A percentile compares a stretch with the other conserved stretches of the same genome.
Conservation (phyloP, 164 flowering plant genomes). For the Magnolia changhungtana region DNA sequence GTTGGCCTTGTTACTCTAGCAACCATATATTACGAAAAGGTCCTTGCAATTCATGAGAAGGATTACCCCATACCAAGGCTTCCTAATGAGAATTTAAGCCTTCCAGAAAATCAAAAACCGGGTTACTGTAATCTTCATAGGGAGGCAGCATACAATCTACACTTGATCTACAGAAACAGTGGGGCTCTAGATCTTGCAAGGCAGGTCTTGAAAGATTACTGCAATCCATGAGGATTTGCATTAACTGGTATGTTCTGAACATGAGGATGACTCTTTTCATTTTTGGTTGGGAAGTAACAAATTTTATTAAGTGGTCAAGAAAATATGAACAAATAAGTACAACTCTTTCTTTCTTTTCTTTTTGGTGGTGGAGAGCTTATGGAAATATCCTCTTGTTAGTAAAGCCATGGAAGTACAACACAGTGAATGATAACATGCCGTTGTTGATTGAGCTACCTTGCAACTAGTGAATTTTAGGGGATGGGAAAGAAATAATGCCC, state of each 20-base stretch:
- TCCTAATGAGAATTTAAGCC: constrained; percentile 40
- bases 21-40: constrained; percentile 72
- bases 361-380: background rate
- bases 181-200: constrained; percentile 92
- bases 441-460: background rate
- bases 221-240: constrained; percentile 38
- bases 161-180: constrained; percentile 78
- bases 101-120: constrained; percentile 30
- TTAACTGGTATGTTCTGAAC: background rate
- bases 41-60: constrained; percentile 47
- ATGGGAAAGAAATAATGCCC: background rate
- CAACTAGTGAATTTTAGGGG: background rate
- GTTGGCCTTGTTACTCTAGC: constrained; percentile 81
- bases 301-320: background rate
- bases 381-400: background rate
- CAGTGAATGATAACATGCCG: background rate
- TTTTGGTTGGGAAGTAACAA: background rate
- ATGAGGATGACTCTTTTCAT: no score
- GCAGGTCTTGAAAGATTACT: constrained; percentile 78
- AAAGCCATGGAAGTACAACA: background rate
- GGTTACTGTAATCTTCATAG: constrained; percentile 75
- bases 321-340: background rate
- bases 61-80: constrained; percentile 74
- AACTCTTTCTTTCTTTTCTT: background rate
- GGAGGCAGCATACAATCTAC: constrained; percentile 92